Conservation (phyloP, 2,329 filamentous ascomycete genomes). For the Cytospora chrysosperma region DNA sequence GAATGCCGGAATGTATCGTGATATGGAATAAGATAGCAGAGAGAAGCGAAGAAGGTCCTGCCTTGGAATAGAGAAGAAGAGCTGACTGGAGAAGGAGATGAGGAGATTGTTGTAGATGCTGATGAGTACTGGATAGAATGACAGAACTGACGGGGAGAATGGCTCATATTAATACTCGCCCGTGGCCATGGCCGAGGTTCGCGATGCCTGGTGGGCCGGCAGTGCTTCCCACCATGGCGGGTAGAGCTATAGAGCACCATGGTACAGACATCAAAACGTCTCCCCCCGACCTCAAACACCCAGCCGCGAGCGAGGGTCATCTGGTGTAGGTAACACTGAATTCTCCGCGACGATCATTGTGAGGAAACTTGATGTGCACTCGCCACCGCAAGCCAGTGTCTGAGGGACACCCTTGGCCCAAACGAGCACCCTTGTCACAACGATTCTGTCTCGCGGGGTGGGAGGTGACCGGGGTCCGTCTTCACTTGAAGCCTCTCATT, state of each 20-base stretch:
- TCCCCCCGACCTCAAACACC: not conserved
- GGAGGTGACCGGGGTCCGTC: not conserved
- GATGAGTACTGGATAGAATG: not conserved
- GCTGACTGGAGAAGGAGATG: no score
- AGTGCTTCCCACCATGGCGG: not conserved
- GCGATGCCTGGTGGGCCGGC: not conserved
- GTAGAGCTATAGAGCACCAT: not conserved
- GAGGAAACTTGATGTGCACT: no score
- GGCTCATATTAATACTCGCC: conserved; percentile 16
- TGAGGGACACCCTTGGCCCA: not conserved
- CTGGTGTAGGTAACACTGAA: not conserved
- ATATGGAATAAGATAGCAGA: not conserved
- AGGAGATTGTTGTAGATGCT: conserved; percentile 2
- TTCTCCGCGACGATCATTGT: not conserved
- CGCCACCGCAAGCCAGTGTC: no score
- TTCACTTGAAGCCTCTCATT: not conserved
- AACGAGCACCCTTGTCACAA: not conserved
- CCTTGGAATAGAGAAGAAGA: conserved; percentile 16
- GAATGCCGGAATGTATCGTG: no score
- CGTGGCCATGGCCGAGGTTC: not conserved
- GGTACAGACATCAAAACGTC: conserved; percentile 7
- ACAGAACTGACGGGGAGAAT: not conserved
- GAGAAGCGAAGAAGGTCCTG: conserved; percentile 22
- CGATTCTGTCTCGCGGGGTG: not conserved
- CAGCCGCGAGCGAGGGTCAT: not conserved